phyloP scores from a whole-genome alignment of 2,329 filamentous ascomycete species.

The Graphiopsis chlorocephala region DNA sequence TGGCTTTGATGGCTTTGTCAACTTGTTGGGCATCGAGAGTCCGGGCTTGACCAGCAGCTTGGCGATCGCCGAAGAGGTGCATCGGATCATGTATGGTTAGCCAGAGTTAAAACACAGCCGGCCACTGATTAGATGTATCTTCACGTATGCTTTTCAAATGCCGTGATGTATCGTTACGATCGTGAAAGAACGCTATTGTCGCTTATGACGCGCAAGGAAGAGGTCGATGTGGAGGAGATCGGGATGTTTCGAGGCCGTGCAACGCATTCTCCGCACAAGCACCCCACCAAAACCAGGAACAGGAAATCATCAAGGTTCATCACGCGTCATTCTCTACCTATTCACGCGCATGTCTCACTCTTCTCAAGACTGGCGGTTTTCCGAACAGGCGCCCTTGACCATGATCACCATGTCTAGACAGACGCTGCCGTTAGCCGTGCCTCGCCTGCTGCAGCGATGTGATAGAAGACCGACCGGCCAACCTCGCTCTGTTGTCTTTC shows the following conservation, averaged over 20 bases:
- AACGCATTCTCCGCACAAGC: conserved; percentile 1
- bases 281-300: background rate
- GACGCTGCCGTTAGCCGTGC: background rate
- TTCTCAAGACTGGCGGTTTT: background rate
- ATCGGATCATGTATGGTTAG: conserved; percentile 50
- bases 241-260: background rate
- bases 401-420: background rate
- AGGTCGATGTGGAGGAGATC: conserved; percentile 1
- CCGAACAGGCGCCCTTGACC: background rate
- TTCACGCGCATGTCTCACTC: background rate
- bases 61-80: conserved; percentile 79
- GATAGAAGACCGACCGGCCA: background rate
- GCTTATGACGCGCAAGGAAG: background rate
- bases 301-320: background rate
- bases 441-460: background rate
- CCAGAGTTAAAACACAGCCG: background rate
- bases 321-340: conserved; percentile 3
- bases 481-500: background rate
- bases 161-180: background rate
- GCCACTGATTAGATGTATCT: background rate
- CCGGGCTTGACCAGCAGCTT: conserved; percentile 84
- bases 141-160: background rate
- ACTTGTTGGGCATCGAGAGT: conserved; percentile 89
- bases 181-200: background rate
- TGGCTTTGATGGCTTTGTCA: conserved; percentile 78